Conservation (phyloP, 1,139 yeast species). For the Saccharomyces hybrid region DNA sequence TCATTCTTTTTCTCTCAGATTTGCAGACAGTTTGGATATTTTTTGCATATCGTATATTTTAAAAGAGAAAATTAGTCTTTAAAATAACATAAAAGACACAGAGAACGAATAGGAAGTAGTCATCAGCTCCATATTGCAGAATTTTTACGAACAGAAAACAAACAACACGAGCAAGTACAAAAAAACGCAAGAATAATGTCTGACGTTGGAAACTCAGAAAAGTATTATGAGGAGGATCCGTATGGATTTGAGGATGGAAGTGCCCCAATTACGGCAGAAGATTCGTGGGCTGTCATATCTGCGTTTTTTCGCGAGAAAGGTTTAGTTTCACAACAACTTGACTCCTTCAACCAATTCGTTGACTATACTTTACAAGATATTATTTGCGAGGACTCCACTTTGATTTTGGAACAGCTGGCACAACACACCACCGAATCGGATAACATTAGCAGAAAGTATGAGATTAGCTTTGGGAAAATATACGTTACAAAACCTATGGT, state of each 20-base stretch:
- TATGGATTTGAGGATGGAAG: constrained; percentile 58
- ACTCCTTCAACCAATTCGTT: constrained; percentile 95
- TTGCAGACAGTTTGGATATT: background rate
- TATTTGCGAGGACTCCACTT: constrained; percentile 90
- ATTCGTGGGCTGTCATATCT: constrained; percentile 97
- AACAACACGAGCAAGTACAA: background rate
- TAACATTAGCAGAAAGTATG: constrained; percentile 84
- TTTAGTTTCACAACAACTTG: constrained; percentile 93
- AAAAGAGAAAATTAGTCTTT: background rate
- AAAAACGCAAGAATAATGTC: background rate
- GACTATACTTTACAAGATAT: constrained; percentile 95
- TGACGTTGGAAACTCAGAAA: constrained; percentile 18
- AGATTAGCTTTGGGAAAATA: constrained; percentile 93
- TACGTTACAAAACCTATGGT: constrained; percentile 95
- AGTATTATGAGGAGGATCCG: constrained; percentile 44
- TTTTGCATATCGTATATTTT: background rate
- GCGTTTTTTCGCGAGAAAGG: constrained; percentile 96
- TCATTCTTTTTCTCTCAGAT: background rate
- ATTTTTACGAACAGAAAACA: background rate
- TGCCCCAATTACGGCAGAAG: constrained; percentile 87
- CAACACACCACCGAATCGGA: constrained; percentile 92
- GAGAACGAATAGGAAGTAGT: background rate
- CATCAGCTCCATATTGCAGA: background rate
- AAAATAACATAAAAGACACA: background rate
- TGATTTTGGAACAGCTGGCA: constrained; percentile 95